Base-by-base conservation (phyloP, 345 rosid species). In the Eucalyptus shirleyi region DNA sequence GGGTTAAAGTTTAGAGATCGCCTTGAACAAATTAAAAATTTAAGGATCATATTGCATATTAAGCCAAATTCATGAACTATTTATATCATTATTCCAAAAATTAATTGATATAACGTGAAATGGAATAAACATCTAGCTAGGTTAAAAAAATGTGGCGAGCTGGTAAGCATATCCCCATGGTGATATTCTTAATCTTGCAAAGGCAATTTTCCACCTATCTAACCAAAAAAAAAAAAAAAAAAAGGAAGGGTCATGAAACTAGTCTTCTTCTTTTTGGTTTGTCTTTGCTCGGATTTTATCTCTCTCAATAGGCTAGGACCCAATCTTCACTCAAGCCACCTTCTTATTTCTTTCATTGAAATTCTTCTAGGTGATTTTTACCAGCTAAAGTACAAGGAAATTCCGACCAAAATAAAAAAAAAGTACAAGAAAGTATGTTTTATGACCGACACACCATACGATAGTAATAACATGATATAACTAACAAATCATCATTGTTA, bases 361-460 rank as follows among this genome's bases (percentile, higher is more conserved):
- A 19, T 77, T 11, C 24, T 34, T 34, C 81, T 9, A 0, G 7
- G 81, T 69, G 13, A 69, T 65, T 65, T 4, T 65, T 56, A 21
- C 37, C 2, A 4, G 59, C 59, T 53, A 53, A n/a, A 15, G 37
- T 34, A 34, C 42, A 17, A 69, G 12, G 12, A 69, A 67, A 19
- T 8, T 19, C 24, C 10, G 23, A 19, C 24, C 56, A 53, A 53
- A 19, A 53, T 6, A 17, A 6, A 51, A 44, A 44, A 50, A 50
- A 28, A 6, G 17, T 8, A 17, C 42, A 32, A 32, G 12, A 2
- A 32, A 32, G 23, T 32, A 17, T 17, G 3, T 32, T 67, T 4
- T 17, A 67, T 2, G 23, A 67, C 2, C 0, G 0, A 32, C 10
- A 32, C 12, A 67, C 12, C 80, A 17, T 6, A 9, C 4, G 0